These are phyloP conservation scores for Athelia psychrophila DNA, from an alignment of 1,284 basidiomycete species.

Conservation along the genomic window DNA sequence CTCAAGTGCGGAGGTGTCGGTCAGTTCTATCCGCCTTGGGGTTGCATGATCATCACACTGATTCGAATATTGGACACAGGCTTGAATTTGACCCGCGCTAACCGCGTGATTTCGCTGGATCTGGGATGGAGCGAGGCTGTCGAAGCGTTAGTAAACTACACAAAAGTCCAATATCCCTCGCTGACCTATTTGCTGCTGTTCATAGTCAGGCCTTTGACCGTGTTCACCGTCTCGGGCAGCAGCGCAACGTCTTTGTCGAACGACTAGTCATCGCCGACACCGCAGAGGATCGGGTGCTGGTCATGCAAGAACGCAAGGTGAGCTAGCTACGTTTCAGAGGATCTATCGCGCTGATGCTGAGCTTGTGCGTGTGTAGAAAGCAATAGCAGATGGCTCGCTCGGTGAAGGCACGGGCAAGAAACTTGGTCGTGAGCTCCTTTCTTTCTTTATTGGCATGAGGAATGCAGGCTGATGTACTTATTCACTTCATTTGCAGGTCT, in stretches of 20 bases:
- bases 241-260: slow-evolving; percentile 50
- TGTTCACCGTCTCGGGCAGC: slow-evolving; percentile 54
- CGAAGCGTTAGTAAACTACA: slow-evolving; percentile 29
- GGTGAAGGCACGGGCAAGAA: slow-evolving; percentile 59
- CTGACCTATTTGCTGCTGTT: slow-evolving; percentile 3
- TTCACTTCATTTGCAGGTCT: slow-evolving; percentile 28
- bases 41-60: background rate
- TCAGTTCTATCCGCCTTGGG: slow-evolving; percentile 4
- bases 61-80: slow-evolving; percentile 25
- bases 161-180: slow-evolving; percentile 47
- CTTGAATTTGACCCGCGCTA: slow-evolving; percentile 57
- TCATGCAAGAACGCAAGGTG: slow-evolving; percentile 56
- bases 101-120: slow-evolving; percentile 62
- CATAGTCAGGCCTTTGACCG: slow-evolving; percentile 25
- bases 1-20: slow-evolving; percentile 55
- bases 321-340: slow-evolving; percentile 6
- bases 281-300: slow-evolving; percentile 59
- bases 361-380: slow-evolving; percentile 32
- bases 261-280: slow-evolving; percentile 56
- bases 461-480: background rate
- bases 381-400: slow-evolving; percentile 55
- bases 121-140: slow-evolving; percentile 60
- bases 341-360: background rate
- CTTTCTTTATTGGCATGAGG: slow-evolving; percentile 9
- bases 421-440: slow-evolving; percentile 45